Percentiles rank a stretch among this genome's conserved stretches.
These are phyloP conservation scores for Xylaria sp. DNA, from an alignment of 2,329 filamentous ascomycete species.

Conservation along the genomic window DNA sequence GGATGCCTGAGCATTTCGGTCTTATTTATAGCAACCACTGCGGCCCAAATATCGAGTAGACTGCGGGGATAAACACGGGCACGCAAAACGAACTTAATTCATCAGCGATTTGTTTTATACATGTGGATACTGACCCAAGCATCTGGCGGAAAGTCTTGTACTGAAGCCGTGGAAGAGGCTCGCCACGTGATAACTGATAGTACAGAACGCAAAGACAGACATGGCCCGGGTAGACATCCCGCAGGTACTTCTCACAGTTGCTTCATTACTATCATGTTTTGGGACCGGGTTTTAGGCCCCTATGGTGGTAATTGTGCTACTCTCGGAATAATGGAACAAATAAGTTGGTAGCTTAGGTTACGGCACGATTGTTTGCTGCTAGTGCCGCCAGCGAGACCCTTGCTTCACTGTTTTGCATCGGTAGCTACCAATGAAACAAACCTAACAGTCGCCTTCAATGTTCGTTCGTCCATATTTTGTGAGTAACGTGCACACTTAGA, in stretches of 20 bases:
- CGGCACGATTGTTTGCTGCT: not conserved
- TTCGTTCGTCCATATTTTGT: not conserved
- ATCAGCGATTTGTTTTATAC: slow-evolving; percentile 29
- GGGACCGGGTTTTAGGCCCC: not conserved
- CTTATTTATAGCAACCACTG: slow-evolving; percentile 28
- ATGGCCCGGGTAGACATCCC: not conserved
- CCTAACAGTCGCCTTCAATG: not conserved
- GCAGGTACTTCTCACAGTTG: no score
- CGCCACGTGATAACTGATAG: not conserved
- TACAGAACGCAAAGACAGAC: not conserved
- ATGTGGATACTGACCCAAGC: slow-evolving; percentile 7
- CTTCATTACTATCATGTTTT: slow-evolving; percentile 11
- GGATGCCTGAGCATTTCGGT: slow-evolving; percentile 34
- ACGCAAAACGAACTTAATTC: slow-evolving; percentile 27
- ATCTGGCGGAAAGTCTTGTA: slow-evolving; percentile 18
- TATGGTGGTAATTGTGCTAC: slow-evolving; percentile 2
- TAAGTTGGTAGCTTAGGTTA: not conserved
- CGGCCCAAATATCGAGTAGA: slow-evolving; percentile 22
- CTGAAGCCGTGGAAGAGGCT: slow-evolving; percentile 3
- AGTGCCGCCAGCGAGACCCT: not conserved
- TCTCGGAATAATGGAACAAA: not conserved
- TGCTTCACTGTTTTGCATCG: slow-evolving; percentile 8
- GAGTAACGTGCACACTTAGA: not conserved
- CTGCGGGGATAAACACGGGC: slow-evolving; percentile 1
- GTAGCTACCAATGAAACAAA: slow-evolving; percentile 19